Evolutionary conservation across 2,329 filamentous ascomycete genomes (phyloP).

Genomic region (Huntiella bhutanensis): DNA sequence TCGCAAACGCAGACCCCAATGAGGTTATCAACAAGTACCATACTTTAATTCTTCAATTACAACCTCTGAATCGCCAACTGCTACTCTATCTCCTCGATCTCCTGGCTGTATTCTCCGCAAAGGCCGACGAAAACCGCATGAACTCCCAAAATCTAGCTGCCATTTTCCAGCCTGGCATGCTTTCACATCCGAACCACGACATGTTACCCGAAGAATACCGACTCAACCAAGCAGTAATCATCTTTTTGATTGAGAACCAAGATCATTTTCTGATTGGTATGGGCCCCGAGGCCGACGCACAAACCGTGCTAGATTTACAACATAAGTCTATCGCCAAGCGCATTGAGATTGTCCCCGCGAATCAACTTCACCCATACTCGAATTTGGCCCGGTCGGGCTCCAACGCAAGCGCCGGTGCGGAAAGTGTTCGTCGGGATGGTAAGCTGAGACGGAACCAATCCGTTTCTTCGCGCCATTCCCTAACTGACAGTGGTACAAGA

Average conservation of each 20-base stretch:
- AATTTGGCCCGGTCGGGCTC: slow-evolving; percentile 56
- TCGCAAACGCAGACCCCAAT: slow-evolving; percentile 42
- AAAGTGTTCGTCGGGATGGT: slow-evolving; percentile 67
- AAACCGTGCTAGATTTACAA: slow-evolving; percentile 42
- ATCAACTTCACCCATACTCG: slow-evolving; percentile 13
- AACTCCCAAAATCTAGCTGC: slow-evolving; percentile 83
- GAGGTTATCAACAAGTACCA: slow-evolving; percentile 72
- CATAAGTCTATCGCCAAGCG: slow-evolving; percentile 41
- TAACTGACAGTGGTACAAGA: slow-evolving; percentile 7
- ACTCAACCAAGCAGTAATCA: slow-evolving; percentile 87
- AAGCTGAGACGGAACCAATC: slow-evolving; percentile 75
- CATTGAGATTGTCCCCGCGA: slow-evolving; percentile 15
- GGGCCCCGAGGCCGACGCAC: slow-evolving; percentile 95
- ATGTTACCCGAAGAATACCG: slow-evolving; percentile 92
- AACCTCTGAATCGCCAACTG: slow-evolving; percentile 80
- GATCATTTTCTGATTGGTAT: slow-evolving; percentile 97
- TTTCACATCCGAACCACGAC: slow-evolving; percentile 84
- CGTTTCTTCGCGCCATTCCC: slow-evolving; percentile 51
- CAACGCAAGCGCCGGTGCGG: slow-evolving; percentile 71
- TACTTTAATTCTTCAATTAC: slow-evolving; percentile 75
- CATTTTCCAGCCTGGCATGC: slow-evolving; percentile 91
- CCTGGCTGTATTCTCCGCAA: slow-evolving; percentile 89
- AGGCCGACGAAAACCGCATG: slow-evolving; percentile 94
- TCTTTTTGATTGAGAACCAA: slow-evolving; percentile 96
- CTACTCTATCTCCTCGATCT: slow-evolving; percentile 91